phyloP scores from a whole-genome alignment of 208 protist species.

The Crithidia expoeki region DNA sequence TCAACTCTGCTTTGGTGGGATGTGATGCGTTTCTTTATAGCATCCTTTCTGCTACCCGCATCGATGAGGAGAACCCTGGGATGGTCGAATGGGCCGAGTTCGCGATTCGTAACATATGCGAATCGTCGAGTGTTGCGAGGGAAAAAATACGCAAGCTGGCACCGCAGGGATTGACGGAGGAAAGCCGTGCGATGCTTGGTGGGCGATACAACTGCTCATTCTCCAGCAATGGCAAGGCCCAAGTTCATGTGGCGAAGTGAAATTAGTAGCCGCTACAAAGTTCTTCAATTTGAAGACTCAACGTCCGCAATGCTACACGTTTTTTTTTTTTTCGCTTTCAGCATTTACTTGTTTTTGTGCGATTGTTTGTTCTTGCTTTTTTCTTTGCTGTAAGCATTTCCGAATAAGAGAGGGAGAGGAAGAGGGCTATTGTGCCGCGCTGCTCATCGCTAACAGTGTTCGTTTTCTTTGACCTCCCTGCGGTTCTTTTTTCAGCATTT shows the following conservation, averaged over 20 bases:
- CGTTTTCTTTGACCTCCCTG: too few relatives aligned
- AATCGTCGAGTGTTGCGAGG: slow-evolving; percentile 43
- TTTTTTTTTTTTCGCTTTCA: background rate
- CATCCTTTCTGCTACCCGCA: slow-evolving; percentile 71
- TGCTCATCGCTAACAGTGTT: too few relatives aligned
- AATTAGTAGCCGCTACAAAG: background rate
- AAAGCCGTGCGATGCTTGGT: slow-evolving; percentile 56
- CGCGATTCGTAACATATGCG: slow-evolving; percentile 84
- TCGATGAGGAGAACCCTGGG: slow-evolving; percentile 90
- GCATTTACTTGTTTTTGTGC: background rate
- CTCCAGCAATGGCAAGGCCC: slow-evolving; percentile 40
- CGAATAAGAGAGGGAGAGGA: background rate
- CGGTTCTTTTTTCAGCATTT: too few relatives aligned
- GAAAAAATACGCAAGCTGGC: slow-evolving; percentile 66
- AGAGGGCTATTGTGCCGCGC: too few relatives aligned
- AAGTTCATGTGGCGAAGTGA: slow-evolving; percentile 21
- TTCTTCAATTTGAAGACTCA: too few relatives aligned
- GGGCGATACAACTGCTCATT: slow-evolving; percentile 50
- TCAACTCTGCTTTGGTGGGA: slow-evolving; percentile 39
- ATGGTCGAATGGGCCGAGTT: slow-evolving; percentile 92
- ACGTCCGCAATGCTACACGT: background rate
- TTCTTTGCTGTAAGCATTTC: slow-evolving; percentile 1
- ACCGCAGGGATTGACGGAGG: slow-evolving; percentile 48
- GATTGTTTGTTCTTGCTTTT: slow-evolving; percentile 7
- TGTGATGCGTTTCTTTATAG: slow-evolving; percentile 52